Conservation (phyloP, 129 eudicot species). For the Lactuca sativa region DNA sequence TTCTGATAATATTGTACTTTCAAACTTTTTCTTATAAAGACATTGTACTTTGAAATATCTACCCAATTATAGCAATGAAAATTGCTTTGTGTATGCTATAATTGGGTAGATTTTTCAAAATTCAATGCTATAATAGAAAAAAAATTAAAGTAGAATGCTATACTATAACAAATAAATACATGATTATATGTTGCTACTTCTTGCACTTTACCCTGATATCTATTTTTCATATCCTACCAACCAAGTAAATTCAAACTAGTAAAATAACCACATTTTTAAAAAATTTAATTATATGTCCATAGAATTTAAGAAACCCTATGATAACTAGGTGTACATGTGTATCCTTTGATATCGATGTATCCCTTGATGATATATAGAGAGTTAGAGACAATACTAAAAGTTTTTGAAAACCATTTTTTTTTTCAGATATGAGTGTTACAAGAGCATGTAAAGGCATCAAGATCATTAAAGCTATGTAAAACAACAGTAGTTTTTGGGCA, state of each 20-base stretch:
- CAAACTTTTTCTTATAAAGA: too few relatives aligned
- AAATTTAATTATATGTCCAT: background rate
- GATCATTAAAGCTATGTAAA: conserved; percentile 3
- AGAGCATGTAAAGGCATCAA: conserved; percentile 4
- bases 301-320: background rate
- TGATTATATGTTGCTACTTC: too few relatives aligned
- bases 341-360: too few relatives aligned
- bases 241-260: background rate
- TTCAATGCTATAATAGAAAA: background rate
- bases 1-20: too few relatives aligned
- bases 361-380: too few relatives aligned
- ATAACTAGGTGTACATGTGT: too few relatives aligned
- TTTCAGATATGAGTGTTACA: too few relatives aligned
- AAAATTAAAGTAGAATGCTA: background rate
- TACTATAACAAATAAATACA: too few relatives aligned
- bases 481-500: conserved; percentile 27
- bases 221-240: too few relatives aligned
- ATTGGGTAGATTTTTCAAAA: too few relatives aligned
- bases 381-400: background rate
- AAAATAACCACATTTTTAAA: conserved; percentile 8
- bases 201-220: background rate
- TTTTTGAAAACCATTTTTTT: too few relatives aligned
- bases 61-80: background rate
- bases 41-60: background rate
- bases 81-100: background rate